Evolutionary conservation across 345 rosid species (phyloP), one percentile per base, ranked within the genome.

Genomic region (Hibiscus trionum): DNA sequence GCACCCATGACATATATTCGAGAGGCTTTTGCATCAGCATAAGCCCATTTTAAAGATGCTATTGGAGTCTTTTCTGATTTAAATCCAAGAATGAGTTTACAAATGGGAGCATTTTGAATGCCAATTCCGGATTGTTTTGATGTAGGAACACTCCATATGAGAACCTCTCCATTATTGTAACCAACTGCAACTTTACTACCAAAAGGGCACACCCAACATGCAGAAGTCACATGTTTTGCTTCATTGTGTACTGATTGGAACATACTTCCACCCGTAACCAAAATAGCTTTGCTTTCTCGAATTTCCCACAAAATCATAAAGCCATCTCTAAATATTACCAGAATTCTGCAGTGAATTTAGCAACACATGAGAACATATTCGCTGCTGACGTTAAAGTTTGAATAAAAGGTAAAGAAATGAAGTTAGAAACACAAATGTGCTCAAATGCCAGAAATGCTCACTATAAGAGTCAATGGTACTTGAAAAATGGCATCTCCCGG

Each of bases 171-270:
- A 39, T 81, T 91, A 67, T 78, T 88, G 79, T 90, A 94, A 24
- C 98, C 97, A 75, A 91, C 84, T 33, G 84, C 87, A 77, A 88
- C 86, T 86, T 82, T 94, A 84, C 85, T 90, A 77, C 97, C 97
- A 70, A 78, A 62, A 24, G 96, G 93, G 47, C 98, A 94, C 52
- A 83, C 90, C 98, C 97, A 94, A 65, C 96, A 86, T 52, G 96
- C 96, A 64, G 87, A 85, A 49, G 97, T 90, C 68, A 79, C 93
- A 81, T 84, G 86, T 86, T 88, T 94, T 35, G 78, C 84, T 59
- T 90, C 97, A 65, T 80, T 84, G 11, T 82, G 66, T 64, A 78
- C 76, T 61, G 86, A 75, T n/a, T 77, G 90, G 76, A 85, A 66
- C 59, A 76, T 77, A 44, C 81, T 76, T 78, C 90, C 93, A 72